phyloP scores from a whole-genome alignment of 2,329 filamentous ascomycete species.

The Colletotrichum sp. region DNA sequence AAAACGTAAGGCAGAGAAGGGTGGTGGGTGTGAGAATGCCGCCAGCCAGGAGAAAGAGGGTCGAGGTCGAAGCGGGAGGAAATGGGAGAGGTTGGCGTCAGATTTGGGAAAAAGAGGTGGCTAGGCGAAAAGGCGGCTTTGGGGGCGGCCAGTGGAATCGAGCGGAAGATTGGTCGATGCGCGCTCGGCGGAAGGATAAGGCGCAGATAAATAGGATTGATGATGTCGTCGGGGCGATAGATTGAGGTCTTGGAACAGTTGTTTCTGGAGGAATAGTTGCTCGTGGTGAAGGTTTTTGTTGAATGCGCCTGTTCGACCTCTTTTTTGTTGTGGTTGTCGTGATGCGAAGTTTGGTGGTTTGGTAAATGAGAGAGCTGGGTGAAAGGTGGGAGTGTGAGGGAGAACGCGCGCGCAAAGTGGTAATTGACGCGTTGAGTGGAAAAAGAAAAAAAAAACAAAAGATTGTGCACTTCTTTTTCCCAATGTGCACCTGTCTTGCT shows the following conservation, averaged over 20 bases:
- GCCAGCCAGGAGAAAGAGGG: not conserved
- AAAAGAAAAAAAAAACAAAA: not conserved
- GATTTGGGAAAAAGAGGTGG: conserved; percentile 15
- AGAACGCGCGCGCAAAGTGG: not conserved
- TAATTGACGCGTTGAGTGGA: not conserved
- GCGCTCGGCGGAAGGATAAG: not conserved
- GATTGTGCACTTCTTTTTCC: not conserved
- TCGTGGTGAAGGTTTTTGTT: not conserved
- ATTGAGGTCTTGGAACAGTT: not conserved
- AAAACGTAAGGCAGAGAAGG: not conserved
- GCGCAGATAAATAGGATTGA: not conserved
- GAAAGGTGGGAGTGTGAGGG: not conserved
- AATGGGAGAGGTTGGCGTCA: conserved; percentile 18
- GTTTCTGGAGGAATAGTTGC: not conserved
- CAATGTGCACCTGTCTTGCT: not conserved
- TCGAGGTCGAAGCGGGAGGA: not conserved
- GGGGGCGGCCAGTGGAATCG: conserved; percentile 3
- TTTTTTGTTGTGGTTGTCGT: not conserved
- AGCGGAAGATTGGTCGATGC: conserved; percentile 7
- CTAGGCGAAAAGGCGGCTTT: conserved; percentile 17
- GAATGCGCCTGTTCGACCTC: not conserved
- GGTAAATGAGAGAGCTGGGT: not conserved
- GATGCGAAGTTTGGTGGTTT: conserved; percentile 1
- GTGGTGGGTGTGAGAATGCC: not conserved
- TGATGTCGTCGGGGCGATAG: not conserved